Base-by-base conservation (phyloP, 345 rosid species). In the Syzygium aqueum region DNA sequence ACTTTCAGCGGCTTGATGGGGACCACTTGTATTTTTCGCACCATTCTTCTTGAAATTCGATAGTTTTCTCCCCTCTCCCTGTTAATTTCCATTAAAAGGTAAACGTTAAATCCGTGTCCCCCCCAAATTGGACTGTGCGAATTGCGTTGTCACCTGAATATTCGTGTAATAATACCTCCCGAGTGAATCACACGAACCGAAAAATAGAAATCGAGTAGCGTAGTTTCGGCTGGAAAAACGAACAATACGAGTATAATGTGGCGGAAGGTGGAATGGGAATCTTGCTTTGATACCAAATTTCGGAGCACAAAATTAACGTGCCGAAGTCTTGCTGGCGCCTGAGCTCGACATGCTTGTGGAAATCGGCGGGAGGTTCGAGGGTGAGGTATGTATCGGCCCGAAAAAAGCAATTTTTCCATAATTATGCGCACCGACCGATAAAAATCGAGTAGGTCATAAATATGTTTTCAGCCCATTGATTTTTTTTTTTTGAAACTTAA, bases 221-320 rank as follows among this genome's bases (percentile, higher is more conserved):
- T 63, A 28, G 5, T 4, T 63, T 0, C 77, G 0, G 16, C 8
- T 4, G 5, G 5, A 63, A 63, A 28, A 63, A 2, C 1, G 3
- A 63, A 28, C 4, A 28, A 63, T 28, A 14, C 4, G 0, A 63
- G 33, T 15, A 30, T 33, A 8, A 3, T 8, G 25, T 54, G 22
- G 27, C 3, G 22, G 11, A 43, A 43, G 46, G 46, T 43, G 46
- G 46, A 43, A 43, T 6, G 46, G 7, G 46, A 43, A 43, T 43
- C 46, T 43, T 6, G 7, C 46, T 43, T 43, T 1, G 46, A 43
- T 43, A 43, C 46, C 46, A 43, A 40, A 43, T 43, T 43, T 43
- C 7, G 6, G 7, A 43, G 46, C 6, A 43, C 46, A 43, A 43
- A 43, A 43, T 43, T 1, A 43, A 43, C 46, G 46, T 6, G 46